Conservation (phyloP, 306 rosid species). For the Pterocarpus macrocarpus region DNA sequence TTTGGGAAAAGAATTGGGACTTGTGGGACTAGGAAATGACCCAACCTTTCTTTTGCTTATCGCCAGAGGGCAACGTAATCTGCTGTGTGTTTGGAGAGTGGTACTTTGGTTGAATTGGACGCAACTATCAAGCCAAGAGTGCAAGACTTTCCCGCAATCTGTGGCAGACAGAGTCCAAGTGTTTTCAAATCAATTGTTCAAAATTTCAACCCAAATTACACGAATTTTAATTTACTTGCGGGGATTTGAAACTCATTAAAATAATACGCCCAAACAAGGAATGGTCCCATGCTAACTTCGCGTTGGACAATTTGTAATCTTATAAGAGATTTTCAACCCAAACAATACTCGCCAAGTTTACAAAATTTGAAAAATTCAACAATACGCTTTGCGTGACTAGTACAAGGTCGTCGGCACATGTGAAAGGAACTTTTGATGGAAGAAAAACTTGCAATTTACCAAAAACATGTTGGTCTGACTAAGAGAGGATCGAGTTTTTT, state of each 20-base stretch:
- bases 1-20: background rate
- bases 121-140: background rate
- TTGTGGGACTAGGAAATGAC: background rate
- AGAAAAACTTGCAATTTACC: background rate
- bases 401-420: background rate
- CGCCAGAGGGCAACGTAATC: background rate
- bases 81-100: background rate
- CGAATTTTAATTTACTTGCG: background rate
- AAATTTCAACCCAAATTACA: background rate
- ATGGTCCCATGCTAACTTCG: background rate
- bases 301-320: background rate
- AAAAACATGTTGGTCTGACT: no score
- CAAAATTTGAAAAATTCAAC: background rate
- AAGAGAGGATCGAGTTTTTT: no score
- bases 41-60: background rate
- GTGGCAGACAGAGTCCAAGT: background rate
- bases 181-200: background rate
- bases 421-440: background rate
- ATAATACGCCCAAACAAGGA: background rate
- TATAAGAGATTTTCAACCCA: background rate
- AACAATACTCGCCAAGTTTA: background rate
- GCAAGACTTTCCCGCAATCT: background rate
- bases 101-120: background rate
- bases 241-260: background rate
- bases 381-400: background rate